Base-by-base conservation (phyloP, 1,284 basidiomycete genomes). In the Tilletia walkeri region DNA sequence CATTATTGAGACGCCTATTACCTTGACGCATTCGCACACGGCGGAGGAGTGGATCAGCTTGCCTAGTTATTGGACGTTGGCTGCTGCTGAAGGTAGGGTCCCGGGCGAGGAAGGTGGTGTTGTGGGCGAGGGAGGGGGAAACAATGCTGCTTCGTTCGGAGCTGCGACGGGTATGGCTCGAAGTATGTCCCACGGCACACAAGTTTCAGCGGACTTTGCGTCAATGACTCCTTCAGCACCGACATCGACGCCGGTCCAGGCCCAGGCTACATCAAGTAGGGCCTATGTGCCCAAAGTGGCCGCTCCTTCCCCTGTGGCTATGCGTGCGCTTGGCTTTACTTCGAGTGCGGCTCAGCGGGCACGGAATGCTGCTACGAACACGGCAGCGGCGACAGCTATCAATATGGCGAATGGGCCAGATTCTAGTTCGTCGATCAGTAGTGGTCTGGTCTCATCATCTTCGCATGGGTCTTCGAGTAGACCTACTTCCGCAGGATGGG, bases 1-100 rank as follows among this genome's bases (percentile, higher is more conserved):
- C 77, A 90, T 94, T 66, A 90, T 98, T 69, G 92, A 93, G 79
- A 89, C 89, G 0, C 92, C 92, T 0, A 87, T 94, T 38, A 86
- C 90, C 85, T 54, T 82, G 41, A 76, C 61, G 34, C 75, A 73
- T 69, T 75, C 78, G 18, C 79, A 82, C 56, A 82, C 81, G 2
- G 76, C 79, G 3, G 72, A 73, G 24, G 79, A 80, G 39, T 82
- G 78, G 79, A 75, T 79, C 7, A 73, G 71, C 10, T 72, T 82
- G 49, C 81, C 81, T 14, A 79, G 77, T 71, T 82, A 82, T 69
- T 63, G 59, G 59, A 63, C 59, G 16, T 41, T 39, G 36, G 41
- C 41, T 45, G 41, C 41, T 14, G 6, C 14, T 7, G 41, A 45
- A 14, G 14, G 41, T 14, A 14, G 41, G 9, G n/a, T n/a, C n/a